Base-by-base conservation (phyloP, 331 rosid genomes). In the Rhamnella rubrinervis region DNA sequence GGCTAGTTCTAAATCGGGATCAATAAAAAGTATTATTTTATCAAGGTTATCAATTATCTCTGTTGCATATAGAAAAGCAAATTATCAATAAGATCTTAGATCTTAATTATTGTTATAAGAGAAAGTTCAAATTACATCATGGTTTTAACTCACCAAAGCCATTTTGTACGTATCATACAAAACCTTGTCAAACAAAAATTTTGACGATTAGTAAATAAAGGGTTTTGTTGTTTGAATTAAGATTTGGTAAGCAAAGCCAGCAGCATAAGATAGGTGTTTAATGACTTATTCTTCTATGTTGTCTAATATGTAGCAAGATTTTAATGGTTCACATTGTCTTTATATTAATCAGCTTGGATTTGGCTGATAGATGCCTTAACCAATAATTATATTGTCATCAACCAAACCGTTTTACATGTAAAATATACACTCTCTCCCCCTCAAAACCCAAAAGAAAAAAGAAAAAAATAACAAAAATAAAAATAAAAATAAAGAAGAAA, bases 371-470 rank as follows among this genome's bases (percentile, higher is more conserved):
- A 69, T 39, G 68, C 16, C 69, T 39, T 51, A 52, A 52, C 51
- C 63, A 71, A 52, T 23, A 71, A 23, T 11, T 18, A 21, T 23
- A 39, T 52, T 21, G 51, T 25, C 50, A 20, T 13, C 39, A 51
- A 53, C 50, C 63, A 58, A 5, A 26, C 39, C 72, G 57, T 70
- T 47, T 80, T 75, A 57, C 83, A 82, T 76, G 77, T 63, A 79
- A 68, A 68, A 15, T 80, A 65, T 66, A 51, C 78, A 71, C 31
- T 26, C 31, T 26, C 31, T 26, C 31, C 31, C 31, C 31, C 31
- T 26, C 31, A 26, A 26, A 26, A 26, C 31, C 31, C 31, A 26
- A 26, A 50, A 4, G 7, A 35, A 21, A 12, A 40, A 28, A 49
- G 25, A 49, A 49, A 49, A 52, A 53, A 17, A 44, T 57, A 50